Conservation (phyloP, 768 basidiomycete species). For the Tricholoma bakamatsutake region DNA sequence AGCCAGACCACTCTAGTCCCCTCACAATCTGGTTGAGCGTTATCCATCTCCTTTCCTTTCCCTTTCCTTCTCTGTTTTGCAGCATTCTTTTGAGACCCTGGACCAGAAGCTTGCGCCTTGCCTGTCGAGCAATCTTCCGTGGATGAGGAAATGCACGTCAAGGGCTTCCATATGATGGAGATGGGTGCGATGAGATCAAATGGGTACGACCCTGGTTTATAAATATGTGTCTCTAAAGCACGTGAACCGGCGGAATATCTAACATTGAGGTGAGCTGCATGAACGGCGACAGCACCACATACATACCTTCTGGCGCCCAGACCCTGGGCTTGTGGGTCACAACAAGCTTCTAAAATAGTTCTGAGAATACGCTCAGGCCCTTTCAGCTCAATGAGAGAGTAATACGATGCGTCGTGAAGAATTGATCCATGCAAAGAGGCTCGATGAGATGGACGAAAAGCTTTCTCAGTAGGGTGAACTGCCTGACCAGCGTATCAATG, state of each 20-base stretch:
- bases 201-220: constrained; percentile 61
- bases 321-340: constrained; percentile 57
- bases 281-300: background rate
- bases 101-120: background rate
- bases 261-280: background rate
- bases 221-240: constrained; percentile 59
- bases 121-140: constrained; percentile 2
- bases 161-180: constrained; percentile 69
- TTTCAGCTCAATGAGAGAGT: constrained; percentile 65
- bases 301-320: constrained; percentile 58
- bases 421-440: constrained; percentile 83
- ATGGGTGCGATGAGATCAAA: constrained; percentile 63
- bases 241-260: constrained; percentile 68
- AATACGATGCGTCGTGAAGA: constrained; percentile 88
- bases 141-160: constrained; percentile 1
- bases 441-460: constrained; percentile 87
- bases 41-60: constrained; percentile 33
- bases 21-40: constrained; percentile 11
- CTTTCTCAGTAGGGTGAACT: constrained; percentile 83
- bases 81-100: constrained; percentile 4
- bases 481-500: constrained; percentile 41
- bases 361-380: constrained; percentile 56
- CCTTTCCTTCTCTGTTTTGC: constrained; percentile 13
- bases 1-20: constrained; percentile 59
- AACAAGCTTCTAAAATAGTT: constrained; percentile 44